These are phyloP conservation scores for Prunus kanzakura DNA, from an alignment of 306 rosid genomes.

Conservation along the genomic window DNA sequence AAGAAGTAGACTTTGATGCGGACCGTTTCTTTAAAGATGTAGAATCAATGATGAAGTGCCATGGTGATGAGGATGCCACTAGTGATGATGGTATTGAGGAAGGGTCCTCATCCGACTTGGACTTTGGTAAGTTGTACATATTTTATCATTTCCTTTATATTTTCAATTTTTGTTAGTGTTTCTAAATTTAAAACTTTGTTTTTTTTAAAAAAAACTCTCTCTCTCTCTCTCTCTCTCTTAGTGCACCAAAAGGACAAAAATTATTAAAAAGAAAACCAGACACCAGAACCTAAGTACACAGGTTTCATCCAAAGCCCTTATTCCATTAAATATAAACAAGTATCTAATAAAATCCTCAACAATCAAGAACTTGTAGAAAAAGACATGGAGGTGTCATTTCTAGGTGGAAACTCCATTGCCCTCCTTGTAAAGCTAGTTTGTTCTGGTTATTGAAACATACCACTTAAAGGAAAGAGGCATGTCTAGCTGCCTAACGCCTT, in stretches of 20 bases:
- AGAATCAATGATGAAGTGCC: constrained; percentile 66
- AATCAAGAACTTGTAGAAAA: not conserved
- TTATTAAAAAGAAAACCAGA: not conserved
- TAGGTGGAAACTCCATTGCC: not conserved
- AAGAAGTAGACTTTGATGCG: constrained; percentile 76
- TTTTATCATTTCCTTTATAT: not conserved
- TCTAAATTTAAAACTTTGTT: no score
- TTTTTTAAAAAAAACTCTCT: not conserved
- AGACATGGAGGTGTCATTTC: not conserved
- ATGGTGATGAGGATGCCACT: constrained; percentile 41
- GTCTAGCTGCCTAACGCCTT: not conserved
- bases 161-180: not conserved
- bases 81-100: constrained; percentile 50
- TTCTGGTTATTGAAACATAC: not conserved
- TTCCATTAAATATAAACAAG: not conserved
- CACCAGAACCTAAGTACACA: not conserved
- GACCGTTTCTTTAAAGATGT: constrained; percentile 70
- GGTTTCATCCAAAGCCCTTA: not conserved
- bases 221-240: not conserved
- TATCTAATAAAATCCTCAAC: not conserved
- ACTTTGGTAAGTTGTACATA: constrained; percentile 56
- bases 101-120: constrained; percentile 74
- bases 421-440: not conserved
- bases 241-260: not conserved
- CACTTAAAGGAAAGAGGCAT: not conserved